Evolutionary conservation across 345 rosid species (phyloP).

Genomic region (Ailanthus altissimus): DNA sequence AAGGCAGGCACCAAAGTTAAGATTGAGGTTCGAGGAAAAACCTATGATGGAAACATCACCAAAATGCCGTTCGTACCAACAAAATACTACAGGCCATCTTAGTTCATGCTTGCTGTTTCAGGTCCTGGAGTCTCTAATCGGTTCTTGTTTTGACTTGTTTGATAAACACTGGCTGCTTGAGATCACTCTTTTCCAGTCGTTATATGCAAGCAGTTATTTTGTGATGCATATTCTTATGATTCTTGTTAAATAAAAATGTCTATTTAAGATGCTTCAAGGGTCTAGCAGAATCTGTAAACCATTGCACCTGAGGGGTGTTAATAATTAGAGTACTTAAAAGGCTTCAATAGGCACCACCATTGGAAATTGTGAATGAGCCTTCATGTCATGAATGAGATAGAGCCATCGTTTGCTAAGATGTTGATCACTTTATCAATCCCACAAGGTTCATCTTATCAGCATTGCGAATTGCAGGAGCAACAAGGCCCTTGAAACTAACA

Average conservation of each 20-base stretch:
- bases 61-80: constrained; percentile 88
- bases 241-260: constrained; percentile 3
- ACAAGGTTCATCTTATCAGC: too few species aligned
- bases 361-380: too few species aligned
- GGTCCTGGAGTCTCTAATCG: background rate
- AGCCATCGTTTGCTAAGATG: too few species aligned
- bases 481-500: too few species aligned
- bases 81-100: constrained; percentile 83
- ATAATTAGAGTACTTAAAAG: too few species aligned
- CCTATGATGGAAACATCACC: constrained; percentile 74
- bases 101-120: constrained; percentile 24
- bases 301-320: too few species aligned
- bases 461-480: too few species aligned
- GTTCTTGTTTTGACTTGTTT: constrained; percentile 21
- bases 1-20: constrained; percentile 81
- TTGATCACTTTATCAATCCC: too few species aligned
- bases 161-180: background rate
- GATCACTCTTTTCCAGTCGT: background rate
- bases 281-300: too few species aligned
- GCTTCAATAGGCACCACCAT: too few species aligned
- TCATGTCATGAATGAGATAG: too few species aligned
- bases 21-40: constrained; percentile 80
- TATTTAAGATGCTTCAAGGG: background rate
- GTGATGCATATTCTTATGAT: constrained; percentile 4
- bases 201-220: background rate